Percentiles rank a stretch among this genome's conserved stretches.
Conservation (phyloP, 2,329 filamentous ascomycete species). For the Colletotrichum sidae region DNA sequence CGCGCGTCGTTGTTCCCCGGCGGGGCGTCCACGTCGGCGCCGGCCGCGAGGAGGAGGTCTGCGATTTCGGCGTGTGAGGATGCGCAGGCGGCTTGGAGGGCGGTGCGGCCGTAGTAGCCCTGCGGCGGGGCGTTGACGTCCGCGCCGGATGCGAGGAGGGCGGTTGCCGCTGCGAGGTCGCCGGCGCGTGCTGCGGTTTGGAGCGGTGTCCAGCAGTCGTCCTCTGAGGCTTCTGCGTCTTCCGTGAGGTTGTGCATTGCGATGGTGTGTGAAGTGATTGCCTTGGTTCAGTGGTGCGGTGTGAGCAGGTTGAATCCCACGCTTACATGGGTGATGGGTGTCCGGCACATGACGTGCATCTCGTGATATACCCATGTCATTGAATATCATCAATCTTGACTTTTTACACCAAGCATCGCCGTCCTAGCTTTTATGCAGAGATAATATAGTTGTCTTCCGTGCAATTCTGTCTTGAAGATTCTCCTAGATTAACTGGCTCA, state of each 20-base stretch:
- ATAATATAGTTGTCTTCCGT: too few species aligned
- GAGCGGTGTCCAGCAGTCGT: constrained; percentile 50
- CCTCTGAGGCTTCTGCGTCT: constrained; percentile 22
- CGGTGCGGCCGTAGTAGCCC: constrained; percentile 50
- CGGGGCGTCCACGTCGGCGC: constrained; percentile 48
- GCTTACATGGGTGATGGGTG: not conserved
- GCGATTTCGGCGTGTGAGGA: constrained; percentile 42
- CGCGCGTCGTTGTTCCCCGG: constrained; percentile 47
- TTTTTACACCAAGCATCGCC: not conserved
- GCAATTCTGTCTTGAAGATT: too few species aligned
- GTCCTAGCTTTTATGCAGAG: too few species aligned
- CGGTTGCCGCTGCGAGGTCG: constrained; percentile 41
- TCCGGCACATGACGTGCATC: constrained; percentile 7
- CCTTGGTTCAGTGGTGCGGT: not conserved
- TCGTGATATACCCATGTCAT: not conserved
- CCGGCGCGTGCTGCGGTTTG: constrained; percentile 49
- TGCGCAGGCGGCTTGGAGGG: constrained; percentile 51
- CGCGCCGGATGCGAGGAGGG: constrained; percentile 42
- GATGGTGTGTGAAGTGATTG: not conserved
- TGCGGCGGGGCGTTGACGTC: constrained; percentile 47
- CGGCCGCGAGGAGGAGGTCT: constrained; percentile 44
- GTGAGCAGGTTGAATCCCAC: not conserved
- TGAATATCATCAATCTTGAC: not conserved
- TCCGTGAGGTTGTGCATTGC: not conserved
- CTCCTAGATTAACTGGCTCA: not conserved